Evolutionary conservation across 495 filamentous ascomycete genomes (phyloP).

Genomic region (Hypoxylon lenormandii): DNA sequence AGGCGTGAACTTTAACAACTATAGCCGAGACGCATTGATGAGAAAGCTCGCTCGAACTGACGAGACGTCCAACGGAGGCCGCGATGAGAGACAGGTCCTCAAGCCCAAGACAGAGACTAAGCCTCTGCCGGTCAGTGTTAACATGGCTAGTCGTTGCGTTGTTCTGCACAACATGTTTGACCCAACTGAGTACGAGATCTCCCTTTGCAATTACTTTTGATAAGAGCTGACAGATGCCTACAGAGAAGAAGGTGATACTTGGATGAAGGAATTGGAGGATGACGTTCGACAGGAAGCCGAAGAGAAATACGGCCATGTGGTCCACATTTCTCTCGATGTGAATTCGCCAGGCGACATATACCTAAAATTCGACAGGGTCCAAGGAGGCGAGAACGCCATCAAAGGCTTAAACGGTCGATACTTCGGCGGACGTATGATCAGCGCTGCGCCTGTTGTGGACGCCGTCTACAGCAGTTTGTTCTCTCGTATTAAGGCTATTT

Average conservation of each 20-base stretch:
- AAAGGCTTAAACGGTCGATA: conserved; percentile 96
- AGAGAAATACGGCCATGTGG: conserved; percentile 94
- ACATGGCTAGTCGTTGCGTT: conserved; percentile 93
- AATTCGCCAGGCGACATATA: conserved; percentile 97
- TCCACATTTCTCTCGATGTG: conserved; percentile 95
- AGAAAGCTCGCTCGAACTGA: conserved; percentile 96
- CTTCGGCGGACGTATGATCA: conserved; percentile 90
- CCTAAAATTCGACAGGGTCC: conserved; percentile 94
- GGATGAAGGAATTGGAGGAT: conserved; percentile 93
- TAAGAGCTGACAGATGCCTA: conserved; percentile 58
- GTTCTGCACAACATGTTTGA: conserved; percentile 97
- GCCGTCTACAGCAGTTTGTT: conserved; percentile 98
- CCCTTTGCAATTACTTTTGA: conserved; percentile 1
- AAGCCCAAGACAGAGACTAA: conserved; percentile 86
- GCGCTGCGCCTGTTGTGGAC: conserved; percentile 93
- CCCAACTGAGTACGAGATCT: conserved; percentile 78
- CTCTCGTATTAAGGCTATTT: conserved; percentile 81
- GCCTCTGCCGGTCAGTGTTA: conserved; percentile 84
- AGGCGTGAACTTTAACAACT: conserved; percentile 99
- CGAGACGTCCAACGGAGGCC: conserved; percentile 73
- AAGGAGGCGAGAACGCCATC: conserved; percentile 95
- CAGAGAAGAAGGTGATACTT: conserved; percentile 86
- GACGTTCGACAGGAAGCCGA: conserved; percentile 95
- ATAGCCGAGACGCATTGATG: conserved; percentile 97
- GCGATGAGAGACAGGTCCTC: conserved; percentile 75